Evolutionary conservation across 2,329 filamentous ascomycete species (phyloP).

Genomic region (Diaporthe helianthi): DNA sequence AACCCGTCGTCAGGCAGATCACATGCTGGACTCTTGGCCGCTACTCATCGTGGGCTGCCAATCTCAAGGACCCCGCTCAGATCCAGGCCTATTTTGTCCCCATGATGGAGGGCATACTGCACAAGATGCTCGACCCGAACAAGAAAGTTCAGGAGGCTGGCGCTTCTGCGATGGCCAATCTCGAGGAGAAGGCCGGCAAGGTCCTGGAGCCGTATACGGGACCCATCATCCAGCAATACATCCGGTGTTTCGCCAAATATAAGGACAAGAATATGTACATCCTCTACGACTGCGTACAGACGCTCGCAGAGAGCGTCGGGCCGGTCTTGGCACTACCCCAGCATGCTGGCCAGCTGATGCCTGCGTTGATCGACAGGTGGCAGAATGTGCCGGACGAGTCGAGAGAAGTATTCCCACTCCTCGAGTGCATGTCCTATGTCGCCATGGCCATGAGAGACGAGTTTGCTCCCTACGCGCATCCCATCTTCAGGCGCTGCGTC

Average conservation of each 20-base stretch:
- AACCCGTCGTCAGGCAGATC: slow-evolving; percentile 93
- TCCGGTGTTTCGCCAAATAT: slow-evolving; percentile 90
- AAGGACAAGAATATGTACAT: slow-evolving; percentile 99
- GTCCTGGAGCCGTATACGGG: slow-evolving; percentile 84
- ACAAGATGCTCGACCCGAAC: slow-evolving; percentile 94
- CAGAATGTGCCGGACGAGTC: slow-evolving; percentile 87
- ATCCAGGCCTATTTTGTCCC: slow-evolving; percentile 86
- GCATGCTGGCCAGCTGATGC: slow-evolving; percentile 88
- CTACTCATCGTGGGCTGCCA: slow-evolving; percentile 91
- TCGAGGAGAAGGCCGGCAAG: slow-evolving; percentile 90
- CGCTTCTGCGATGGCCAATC: slow-evolving; percentile 92
- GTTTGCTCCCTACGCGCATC: slow-evolving; percentile 84
- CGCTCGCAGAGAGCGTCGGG: slow-evolving; percentile 89
- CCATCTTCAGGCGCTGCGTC: slow-evolving; percentile 87
- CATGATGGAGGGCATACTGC: slow-evolving; percentile 95
- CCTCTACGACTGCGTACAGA: slow-evolving; percentile 97
- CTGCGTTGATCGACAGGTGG: slow-evolving; percentile 87
- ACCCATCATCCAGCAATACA: slow-evolving; percentile 91
- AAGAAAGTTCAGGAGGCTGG: slow-evolving; percentile 98
- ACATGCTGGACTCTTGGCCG: slow-evolving; percentile 97
- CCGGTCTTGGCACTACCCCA: slow-evolving; percentile 80
- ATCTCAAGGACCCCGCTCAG: slow-evolving; percentile 70
- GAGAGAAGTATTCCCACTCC: slow-evolving; percentile 88
- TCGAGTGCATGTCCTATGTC: slow-evolving; percentile 97
- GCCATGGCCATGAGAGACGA: slow-evolving; percentile 81